A percentile compares a stretch with the other conserved stretches of the same genome.
phyloP scores from a whole-genome alignment of 2,329 filamentous ascomycete species.

The Didymella lethalis region DNA sequence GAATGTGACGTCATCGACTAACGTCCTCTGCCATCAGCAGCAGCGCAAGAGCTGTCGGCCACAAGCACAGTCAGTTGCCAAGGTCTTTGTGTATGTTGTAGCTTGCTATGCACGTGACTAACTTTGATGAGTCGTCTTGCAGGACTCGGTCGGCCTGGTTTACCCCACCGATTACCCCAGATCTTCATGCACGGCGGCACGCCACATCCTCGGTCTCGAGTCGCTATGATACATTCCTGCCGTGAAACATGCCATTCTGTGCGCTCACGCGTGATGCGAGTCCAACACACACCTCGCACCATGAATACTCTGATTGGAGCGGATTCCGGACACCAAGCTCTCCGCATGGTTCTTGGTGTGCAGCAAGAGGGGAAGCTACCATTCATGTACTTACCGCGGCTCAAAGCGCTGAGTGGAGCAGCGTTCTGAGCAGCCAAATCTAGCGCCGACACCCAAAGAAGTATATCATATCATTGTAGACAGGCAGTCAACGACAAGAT shows the following conservation, averaged over 20 bases:
- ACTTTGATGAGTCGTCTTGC: conserved; percentile 1
- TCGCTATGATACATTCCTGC: conserved; percentile 1
- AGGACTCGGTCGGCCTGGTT: conserved; percentile 5
- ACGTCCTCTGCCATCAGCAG: neutral
- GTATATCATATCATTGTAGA: neutral
- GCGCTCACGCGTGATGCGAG: neutral
- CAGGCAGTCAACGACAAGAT: no score
- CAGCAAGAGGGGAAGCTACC: conserved; percentile 10
- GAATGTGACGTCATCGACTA: neutral
- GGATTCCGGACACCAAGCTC: neutral
- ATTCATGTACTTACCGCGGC: neutral
- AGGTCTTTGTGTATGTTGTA: neutral
- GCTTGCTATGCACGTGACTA: neutral
- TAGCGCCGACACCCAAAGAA: neutral
- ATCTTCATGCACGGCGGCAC: conserved; percentile 5
- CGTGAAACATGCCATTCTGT: neutral
- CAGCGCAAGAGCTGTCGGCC: neutral
- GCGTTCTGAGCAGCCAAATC: neutral
- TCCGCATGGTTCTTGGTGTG: neutral
- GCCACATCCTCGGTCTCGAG: conserved; percentile 14
- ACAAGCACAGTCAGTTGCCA: neutral
- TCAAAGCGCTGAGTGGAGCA: neutral
- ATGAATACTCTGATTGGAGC: conserved; percentile 1
- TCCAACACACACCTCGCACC: neutral
- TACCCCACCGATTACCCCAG: conserved; percentile 18